Percentiles rank a stretch among this genome's conserved stretches.
Evolutionary conservation across 116 monocot genomes (phyloP).

Genomic region (Zostera marina): DNA sequence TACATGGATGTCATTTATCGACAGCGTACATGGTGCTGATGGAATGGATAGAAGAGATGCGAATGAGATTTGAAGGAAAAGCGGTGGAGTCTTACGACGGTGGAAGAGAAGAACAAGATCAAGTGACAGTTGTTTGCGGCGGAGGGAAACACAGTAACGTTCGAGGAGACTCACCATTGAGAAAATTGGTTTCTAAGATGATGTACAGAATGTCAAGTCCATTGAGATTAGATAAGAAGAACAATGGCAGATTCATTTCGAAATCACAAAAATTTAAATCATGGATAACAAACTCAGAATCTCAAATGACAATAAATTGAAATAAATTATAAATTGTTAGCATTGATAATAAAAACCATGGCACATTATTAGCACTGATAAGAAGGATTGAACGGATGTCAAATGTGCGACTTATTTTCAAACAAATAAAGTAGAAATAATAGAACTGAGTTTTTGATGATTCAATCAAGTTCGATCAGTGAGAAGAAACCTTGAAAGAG

Average conservation of each 20-base stretch:
- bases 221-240: constrained; percentile 54
- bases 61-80: constrained; percentile 14
- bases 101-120: constrained; percentile 10
- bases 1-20: constrained; percentile 60
- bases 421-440: too few relatives aligned
- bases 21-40: constrained; percentile 50
- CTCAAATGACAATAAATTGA: background rate
- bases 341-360: too few relatives aligned
- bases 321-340: too few relatives aligned
- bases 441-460: too few relatives aligned
- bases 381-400: too few relatives aligned
- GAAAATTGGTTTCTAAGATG: constrained; percentile 35
- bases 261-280: constrained; percentile 36
- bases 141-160: constrained; percentile 44
- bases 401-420: too few relatives aligned
- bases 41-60: constrained; percentile 49
- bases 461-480: background rate
- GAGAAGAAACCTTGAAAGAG: background rate
- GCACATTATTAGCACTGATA: too few relatives aligned
- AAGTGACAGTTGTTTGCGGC: constrained; percentile 54
- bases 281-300: too few relatives aligned
- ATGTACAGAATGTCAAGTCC: constrained; percentile 38
- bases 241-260: constrained; percentile 55
- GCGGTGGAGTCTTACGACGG: constrained; percentile 5
- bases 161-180: constrained; percentile 45